Base-by-base conservation (phyloP, 495 filamentous ascomycete genomes). In the Cercophora sp. region DNA sequence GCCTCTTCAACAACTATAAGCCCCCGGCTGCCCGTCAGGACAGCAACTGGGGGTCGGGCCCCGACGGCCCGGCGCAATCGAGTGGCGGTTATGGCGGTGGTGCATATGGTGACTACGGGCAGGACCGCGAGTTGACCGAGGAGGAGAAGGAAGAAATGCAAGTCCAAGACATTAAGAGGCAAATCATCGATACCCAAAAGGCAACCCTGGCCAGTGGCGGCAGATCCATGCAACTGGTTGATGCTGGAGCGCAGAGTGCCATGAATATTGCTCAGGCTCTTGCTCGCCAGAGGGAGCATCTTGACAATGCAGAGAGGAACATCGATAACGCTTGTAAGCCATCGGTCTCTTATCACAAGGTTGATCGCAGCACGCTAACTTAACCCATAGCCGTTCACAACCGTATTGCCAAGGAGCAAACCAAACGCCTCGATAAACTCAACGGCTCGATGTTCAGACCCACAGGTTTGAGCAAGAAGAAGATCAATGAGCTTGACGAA, bases 121-220 rank as follows among this genome's bases (percentile, higher is more conserved):
- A 83, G 32, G 78, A 86, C 52, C 75, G 84, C 26, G 78, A 92
- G 57, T 72, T 96, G 43, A 95, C 88, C 0, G 86, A 83, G 2
- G 88, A 66, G 79, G 67, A 60, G 39, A 49, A 69, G 35, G 51
- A 72, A 39, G 67, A 65, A 19, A 36, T 70, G 37, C 62, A 75
- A 42, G 48, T 54, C 31, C 40, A 58, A 8, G 81, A 79, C 1
- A 79, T 84, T 29, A 91, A 91, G 65, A 75, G 84, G 42, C 76
- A 94, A 58, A 92, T 92, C 52, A 76, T 78, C 10, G 82, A 84
- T 53, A 79, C 87, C 51, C 93, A 90, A 67, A 79, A 88, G 57
- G 81, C 85, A 31, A 86, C 89, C 65, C 81, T 88, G 9, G 73
- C 81, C 1, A 85, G 85, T 0, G 85, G 86, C 2, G 76, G 82